Percentiles rank a stretch among this genome's conserved stretches.
Conservation (phyloP, 176 grass and related monocot genomes). For the Zizania latifolia region DNA sequence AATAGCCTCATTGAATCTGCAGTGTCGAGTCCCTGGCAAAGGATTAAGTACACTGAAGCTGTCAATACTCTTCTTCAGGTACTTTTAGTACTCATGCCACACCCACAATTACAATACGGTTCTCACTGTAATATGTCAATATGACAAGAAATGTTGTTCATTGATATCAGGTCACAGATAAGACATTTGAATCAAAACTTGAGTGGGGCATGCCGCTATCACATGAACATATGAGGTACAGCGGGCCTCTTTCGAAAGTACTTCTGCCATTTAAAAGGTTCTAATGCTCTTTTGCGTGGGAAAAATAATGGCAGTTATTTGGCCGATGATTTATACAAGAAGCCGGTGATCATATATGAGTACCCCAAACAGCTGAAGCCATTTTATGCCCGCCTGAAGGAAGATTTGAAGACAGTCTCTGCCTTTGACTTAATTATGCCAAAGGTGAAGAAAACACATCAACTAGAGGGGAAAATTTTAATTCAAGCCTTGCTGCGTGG, state of each 20-base stretch:
- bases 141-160: neutral
- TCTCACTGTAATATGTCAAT: neutral
- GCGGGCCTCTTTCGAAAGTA: neutral
- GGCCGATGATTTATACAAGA: constrained; percentile 35
- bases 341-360: constrained; percentile 43
- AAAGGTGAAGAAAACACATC: constrained; percentile 34
- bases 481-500: neutral
- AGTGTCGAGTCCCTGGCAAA: constrained; percentile 30
- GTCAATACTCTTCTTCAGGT: constrained; percentile 47
- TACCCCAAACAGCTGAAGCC: constrained; percentile 61
- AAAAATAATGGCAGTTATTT: constrained; percentile 41
- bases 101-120: neutral
- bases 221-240: constrained; percentile 48
- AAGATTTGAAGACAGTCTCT: constrained; percentile 44
- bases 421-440: constrained; percentile 57
- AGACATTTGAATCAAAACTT: constrained; percentile 39
- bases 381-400: constrained; percentile 48
- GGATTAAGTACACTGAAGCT: constrained; percentile 57
- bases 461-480: neutral
- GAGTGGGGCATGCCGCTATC: constrained; percentile 42
- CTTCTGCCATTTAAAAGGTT: neutral
- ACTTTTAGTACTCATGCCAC: neutral
- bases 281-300: neutral
- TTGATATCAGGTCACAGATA: constrained; percentile 38
- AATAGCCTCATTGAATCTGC: constrained; percentile 11